These are phyloP conservation scores for Prunus salicina DNA, from an alignment of 306 rosid genomes.

Conservation along the genomic window DNA sequence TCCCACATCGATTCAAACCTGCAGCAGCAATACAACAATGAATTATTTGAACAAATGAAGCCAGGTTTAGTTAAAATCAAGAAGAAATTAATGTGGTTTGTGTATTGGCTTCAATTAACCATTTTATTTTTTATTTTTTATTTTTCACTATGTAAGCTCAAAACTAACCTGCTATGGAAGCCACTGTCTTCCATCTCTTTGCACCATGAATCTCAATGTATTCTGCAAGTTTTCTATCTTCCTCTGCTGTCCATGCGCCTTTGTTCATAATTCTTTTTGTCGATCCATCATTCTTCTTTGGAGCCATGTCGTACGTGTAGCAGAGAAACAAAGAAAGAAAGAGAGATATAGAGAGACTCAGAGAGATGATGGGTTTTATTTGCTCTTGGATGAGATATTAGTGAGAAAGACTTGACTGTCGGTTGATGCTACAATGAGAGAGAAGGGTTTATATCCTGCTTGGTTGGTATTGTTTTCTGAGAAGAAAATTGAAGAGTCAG, in stretches of 20 bases:
- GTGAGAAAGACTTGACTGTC: conserved; percentile 1
- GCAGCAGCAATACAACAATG: background rate
- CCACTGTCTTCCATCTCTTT: conserved; percentile 51
- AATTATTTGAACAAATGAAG: background rate
- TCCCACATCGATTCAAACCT: conserved; percentile 31
- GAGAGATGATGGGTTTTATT: background rate
- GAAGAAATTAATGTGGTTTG: background rate
- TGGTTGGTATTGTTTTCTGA: background rate
- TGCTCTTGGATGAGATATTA: background rate
- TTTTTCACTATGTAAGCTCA: background rate
- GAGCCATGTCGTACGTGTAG: conserved; percentile 35
- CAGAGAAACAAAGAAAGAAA: background rate
- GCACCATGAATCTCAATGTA: conserved; percentile 58
- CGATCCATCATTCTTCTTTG: conserved; percentile 25
- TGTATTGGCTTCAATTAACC: background rate
- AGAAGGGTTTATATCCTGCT: background rate
- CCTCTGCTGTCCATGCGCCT: conserved; percentile 67
- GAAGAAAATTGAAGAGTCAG: background rate
- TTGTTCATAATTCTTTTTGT: conserved; percentile 34
- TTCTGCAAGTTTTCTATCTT: conserved; percentile 50
- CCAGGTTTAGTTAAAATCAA: background rate
- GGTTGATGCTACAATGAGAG: background rate
- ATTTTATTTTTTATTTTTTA: background rate
- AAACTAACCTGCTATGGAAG: conserved; percentile 43
- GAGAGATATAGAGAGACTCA: background rate